phyloP scores from a whole-genome alignment of 2,329 filamentous ascomycete species.

The Xylaria polymorpha region DNA sequence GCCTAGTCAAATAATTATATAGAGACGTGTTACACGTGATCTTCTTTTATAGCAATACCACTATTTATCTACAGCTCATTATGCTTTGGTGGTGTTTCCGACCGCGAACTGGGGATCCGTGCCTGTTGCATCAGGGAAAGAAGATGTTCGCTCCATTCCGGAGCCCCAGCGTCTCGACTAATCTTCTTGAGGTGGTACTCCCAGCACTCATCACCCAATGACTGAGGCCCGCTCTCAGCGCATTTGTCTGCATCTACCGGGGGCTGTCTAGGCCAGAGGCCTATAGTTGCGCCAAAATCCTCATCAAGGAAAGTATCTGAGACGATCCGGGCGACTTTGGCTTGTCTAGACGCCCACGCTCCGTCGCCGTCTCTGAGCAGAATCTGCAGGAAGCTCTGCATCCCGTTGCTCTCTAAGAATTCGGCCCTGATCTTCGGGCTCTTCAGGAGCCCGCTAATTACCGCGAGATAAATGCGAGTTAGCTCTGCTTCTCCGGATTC shows the following conservation, averaged over 20 bases:
- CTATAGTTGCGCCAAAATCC: conserved; percentile 68
- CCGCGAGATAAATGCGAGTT: conserved; percentile 54
- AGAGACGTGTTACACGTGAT: not conserved
- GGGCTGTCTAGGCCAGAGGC: conserved; percentile 63
- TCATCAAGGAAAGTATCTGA: conserved; percentile 75
- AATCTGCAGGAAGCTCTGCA: conserved; percentile 65
- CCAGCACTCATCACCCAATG: conserved; percentile 66
- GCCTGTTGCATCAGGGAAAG: conserved; percentile 42
- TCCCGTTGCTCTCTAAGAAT: conserved; percentile 67
- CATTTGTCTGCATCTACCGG: conserved; percentile 54
- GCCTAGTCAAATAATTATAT: not conserved
- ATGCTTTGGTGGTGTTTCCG: conserved; percentile 19
- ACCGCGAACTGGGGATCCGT: conserved; percentile 20
- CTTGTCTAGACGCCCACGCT: conserved; percentile 63
- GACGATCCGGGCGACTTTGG: conserved; percentile 68
- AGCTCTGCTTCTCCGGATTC: conserved; percentile 42
- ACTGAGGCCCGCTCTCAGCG: conserved; percentile 45
- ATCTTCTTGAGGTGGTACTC: conserved; percentile 60
- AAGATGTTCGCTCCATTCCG: conserved; percentile 56
- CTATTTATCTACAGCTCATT: conserved; percentile 34
- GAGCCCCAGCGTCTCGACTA: conserved; percentile 43
- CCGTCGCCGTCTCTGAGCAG: conserved; percentile 60
- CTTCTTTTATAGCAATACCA: conserved; percentile 1
- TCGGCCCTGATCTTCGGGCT: conserved; percentile 62
- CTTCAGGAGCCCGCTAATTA: conserved; percentile 68